Evolutionary conservation across 1,139 yeast species (phyloP), one percentile per base, ranked within the genome.

Genomic region (Suhomyces maxii): DNA sequence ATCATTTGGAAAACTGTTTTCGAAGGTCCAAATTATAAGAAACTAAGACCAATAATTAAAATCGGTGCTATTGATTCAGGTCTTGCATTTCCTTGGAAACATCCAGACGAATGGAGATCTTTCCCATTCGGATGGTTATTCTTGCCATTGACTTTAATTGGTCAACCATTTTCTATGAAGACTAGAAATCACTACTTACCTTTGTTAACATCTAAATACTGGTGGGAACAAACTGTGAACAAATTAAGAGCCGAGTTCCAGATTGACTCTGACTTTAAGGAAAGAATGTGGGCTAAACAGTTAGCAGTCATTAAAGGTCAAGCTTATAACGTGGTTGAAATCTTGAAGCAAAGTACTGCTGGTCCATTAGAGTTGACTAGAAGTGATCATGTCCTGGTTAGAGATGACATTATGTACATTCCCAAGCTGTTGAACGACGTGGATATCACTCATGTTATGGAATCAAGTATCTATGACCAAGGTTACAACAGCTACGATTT

Each of bases 71-170:
- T 86, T 42, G 93, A 86, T 57, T 84, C 89, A 3, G 91, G 91
- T 0, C 68, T 86, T 30, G 78, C 91, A 0, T 85, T 84, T 55
- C 93, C 93, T 5, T 86, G 91, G 91, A 86, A 86, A 56, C 89
- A 84, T 53, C 93, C 93, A 0, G 88, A 86, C 60, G 90, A 84
- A 57, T 85, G 91, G 90, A 67, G 93, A 45, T 83, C 89, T 1
- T 86, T 84, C 54, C 93, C 93, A 0, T 86, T 79, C 64, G 93
- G 93, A 0, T 86, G 93, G 93, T 65, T 86, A 28, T 84, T 83
- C 54, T 63, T 86, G 36, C 93, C 93, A 0, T 62, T 79, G 14
- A 71, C 80, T 8, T 61, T 86, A 4, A 82, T 86, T 46, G 89
- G 89, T 0, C 84, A 80, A 51, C 91, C 90, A 2, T 85, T 86